Evolutionary conservation across 371 early-diverging fungal species (phyloP).

Genomic region (Mucor saturninus): DNA sequence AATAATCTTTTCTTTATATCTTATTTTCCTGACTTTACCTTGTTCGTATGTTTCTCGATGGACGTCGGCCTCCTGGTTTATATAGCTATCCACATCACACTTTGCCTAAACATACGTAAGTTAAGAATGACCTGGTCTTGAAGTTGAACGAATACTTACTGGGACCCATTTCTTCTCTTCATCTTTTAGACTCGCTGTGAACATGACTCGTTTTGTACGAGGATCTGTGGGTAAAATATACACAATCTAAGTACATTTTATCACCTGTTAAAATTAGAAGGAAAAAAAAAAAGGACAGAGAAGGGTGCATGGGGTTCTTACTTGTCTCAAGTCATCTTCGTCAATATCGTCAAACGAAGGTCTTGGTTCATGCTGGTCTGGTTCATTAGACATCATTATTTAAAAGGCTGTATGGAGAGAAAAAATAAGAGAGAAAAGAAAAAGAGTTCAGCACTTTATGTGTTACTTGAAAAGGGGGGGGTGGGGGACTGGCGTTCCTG

Average conservation of each 20-base stretch:
- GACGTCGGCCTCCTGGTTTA: constrained; percentile 56
- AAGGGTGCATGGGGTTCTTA: background rate
- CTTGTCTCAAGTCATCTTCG: constrained; percentile 18
- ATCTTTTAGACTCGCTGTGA: constrained; percentile 54
- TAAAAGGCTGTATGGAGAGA: background rate
- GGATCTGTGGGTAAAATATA: constrained; percentile 61
- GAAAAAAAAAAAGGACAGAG: too few relatives aligned
- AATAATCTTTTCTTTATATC: background rate
- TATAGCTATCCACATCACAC: constrained; percentile 63
- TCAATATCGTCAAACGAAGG: constrained; percentile 2
- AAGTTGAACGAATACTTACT: constrained; percentile 27
- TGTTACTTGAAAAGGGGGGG: too few relatives aligned
- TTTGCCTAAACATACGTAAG: constrained; percentile 40
- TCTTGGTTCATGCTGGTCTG: background rate
- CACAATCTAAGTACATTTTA: constrained; percentile 45
- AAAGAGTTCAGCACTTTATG: background rate
- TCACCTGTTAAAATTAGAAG: background rate
- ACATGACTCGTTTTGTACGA: constrained; percentile 50
- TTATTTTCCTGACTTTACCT: constrained; percentile 36
- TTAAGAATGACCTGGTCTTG: too few relatives aligned
- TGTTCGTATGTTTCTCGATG: constrained; percentile 63
- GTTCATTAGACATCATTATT: background rate
- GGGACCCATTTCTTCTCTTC: constrained; percentile 55
- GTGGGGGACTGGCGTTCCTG: too few relatives aligned
- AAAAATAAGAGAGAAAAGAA: background rate